Percentiles rank a stretch among this genome's conserved stretches.
Evolutionary conservation across 2,329 filamentous ascomycete species (phyloP).

Genomic region (Fusarium sp.): DNA sequence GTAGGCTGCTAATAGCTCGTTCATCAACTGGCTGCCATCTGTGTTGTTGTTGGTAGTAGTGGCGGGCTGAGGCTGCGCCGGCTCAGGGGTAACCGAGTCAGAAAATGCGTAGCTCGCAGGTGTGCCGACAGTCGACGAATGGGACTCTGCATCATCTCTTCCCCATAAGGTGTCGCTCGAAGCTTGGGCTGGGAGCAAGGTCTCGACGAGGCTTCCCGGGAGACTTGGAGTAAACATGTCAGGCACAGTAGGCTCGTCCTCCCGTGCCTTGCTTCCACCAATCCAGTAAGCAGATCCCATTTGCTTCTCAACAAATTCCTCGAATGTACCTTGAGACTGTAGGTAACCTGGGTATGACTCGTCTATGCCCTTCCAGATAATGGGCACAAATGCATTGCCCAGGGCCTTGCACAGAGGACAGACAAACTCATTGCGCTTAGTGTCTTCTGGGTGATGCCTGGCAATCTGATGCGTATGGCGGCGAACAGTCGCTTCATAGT

Average conservation of each 20-base stretch:
- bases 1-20: slow-evolving; percentile 69
- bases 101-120: slow-evolving; percentile 56
- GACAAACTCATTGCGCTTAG: slow-evolving; percentile 86
- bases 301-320: slow-evolving; percentile 72
- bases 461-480: slow-evolving; percentile 94
- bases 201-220: slow-evolving; percentile 51
- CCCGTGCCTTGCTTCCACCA: slow-evolving; percentile 51
- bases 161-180: slow-evolving; percentile 54
- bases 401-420: slow-evolving; percentile 97
- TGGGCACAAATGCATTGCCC: slow-evolving; percentile 92
- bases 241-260: slow-evolving; percentile 45
- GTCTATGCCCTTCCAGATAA: slow-evolving; percentile 93
- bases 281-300: slow-evolving; percentile 58
- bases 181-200: slow-evolving; percentile 50
- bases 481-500: slow-evolving; percentile 83
- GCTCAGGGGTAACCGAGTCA: slow-evolving; percentile 42
- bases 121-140: slow-evolving; percentile 48
- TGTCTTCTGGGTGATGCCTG: slow-evolving; percentile 87
- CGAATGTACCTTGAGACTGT: slow-evolving; percentile 67
- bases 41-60: slow-evolving; percentile 1
- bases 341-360: slow-evolving; percentile 83
- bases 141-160: slow-evolving; percentile 47
- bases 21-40: slow-evolving; percentile 48
- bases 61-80: slow-evolving; percentile 23
- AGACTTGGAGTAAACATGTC: slow-evolving; percentile 49